Percentiles rank a stretch among this genome's conserved stretches.
Evolutionary conservation across 1,284 basidiomycete species (phyloP).

Genomic region (Tilletia setariae): DNA sequence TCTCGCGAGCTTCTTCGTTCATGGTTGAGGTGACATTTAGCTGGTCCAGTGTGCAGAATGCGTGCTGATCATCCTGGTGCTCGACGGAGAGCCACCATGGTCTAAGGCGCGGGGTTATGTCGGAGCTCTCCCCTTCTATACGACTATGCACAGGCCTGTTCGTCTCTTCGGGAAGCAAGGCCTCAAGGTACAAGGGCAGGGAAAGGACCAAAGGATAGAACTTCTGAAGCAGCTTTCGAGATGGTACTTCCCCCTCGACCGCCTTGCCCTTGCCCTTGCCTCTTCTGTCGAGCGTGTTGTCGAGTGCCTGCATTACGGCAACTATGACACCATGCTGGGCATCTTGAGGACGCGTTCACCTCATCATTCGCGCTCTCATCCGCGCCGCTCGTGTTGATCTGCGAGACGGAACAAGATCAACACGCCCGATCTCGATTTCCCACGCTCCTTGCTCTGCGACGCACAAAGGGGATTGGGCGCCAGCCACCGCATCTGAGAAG

Average conservation of each 20-base stretch:
- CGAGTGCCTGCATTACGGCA: neutral
- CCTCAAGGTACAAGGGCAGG: neutral
- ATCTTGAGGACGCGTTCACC: neutral
- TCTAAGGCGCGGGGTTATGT: neutral
- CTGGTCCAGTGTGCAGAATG: neutral
- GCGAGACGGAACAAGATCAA: neutral
- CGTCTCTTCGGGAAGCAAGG: neutral
- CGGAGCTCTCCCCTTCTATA: neutral
- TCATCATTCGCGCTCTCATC: neutral
- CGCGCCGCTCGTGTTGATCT: neutral
- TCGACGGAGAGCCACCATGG: neutral
- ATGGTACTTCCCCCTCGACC: neutral
- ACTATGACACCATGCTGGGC: neutral
- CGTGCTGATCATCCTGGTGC: neutral
- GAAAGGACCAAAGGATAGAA: conserved; percentile 9
- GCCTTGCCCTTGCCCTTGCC: conserved; percentile 12
- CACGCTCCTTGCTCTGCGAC: neutral
- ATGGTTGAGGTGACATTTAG: neutral
- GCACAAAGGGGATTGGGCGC: neutral
- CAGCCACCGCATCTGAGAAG: neutral
- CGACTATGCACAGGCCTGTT: neutral
- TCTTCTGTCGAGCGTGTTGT: neutral
- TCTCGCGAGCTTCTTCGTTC: too few relatives aligned
- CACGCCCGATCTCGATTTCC: neutral
- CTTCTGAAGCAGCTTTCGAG: neutral